Evolutionary conservation across 768 basidiomycete species (phyloP).

Genomic region (Tulasnella sp.): DNA sequence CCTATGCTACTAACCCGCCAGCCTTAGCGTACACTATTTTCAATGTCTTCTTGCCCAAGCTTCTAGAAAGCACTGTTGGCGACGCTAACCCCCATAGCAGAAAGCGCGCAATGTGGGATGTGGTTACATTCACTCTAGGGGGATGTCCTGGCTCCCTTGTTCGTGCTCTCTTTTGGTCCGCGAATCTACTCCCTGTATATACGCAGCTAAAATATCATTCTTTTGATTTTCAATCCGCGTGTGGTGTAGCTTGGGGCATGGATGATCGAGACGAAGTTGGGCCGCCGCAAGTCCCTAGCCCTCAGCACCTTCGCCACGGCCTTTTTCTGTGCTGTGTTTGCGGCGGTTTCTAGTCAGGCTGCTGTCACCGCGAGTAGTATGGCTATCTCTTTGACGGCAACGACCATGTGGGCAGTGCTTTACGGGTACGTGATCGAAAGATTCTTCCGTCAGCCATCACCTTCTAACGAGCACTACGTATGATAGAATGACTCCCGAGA

Average conservation of each 20-base stretch:
- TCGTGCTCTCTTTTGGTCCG: constrained; percentile 24
- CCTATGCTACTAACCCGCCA: background rate
- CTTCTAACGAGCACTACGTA: background rate
- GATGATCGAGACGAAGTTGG: constrained; percentile 56
- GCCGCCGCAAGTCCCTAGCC: constrained; percentile 61
- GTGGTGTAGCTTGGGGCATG: constrained; percentile 64
- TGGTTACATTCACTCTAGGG: constrained; percentile 74
- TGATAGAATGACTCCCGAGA: constrained; percentile 17
- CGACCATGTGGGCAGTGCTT: constrained; percentile 79
- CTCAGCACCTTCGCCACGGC: constrained; percentile 67
- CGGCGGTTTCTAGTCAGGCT: constrained; percentile 42
- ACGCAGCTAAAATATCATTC: background rate
- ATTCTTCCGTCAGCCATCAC: too few relatives aligned
- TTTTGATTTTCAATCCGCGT: constrained; percentile 3
- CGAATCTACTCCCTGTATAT: background rate
- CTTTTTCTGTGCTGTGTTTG: constrained; percentile 60
- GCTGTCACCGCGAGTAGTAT: constrained; percentile 59
- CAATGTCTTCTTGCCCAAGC: constrained; percentile 81
- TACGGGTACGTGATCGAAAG: constrained; percentile 49
- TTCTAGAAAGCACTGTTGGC: constrained; percentile 51
- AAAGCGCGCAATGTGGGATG: constrained; percentile 63
- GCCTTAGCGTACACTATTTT: constrained; percentile 74
- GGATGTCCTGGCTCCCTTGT: constrained; percentile 80
- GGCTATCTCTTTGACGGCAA: constrained; percentile 65
- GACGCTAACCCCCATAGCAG: constrained; percentile 21